Evolutionary conservation across 768 basidiomycete genomes (phyloP).

Genomic region (Termitomyces sp.): DNA sequence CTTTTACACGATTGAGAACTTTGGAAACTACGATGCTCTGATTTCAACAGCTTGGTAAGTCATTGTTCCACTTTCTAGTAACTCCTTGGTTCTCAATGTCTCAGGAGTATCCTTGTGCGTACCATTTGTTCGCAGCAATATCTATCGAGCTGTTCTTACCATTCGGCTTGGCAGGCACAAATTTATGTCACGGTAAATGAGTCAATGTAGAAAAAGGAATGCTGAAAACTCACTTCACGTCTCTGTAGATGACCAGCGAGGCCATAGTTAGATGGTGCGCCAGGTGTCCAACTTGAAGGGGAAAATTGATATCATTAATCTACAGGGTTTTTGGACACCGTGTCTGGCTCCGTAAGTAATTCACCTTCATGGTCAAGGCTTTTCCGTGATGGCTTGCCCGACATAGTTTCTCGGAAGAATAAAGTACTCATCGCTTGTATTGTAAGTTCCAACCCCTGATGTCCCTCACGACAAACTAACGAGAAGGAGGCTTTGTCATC

Average conservation of each 20-base stretch:
- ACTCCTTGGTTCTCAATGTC: not conserved
- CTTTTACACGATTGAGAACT: constrained; percentile 1
- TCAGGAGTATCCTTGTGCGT: not conserved
- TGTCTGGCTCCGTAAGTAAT: not conserved
- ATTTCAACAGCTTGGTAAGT: no score
- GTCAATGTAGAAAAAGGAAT: not conserved
- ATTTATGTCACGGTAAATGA: not conserved
- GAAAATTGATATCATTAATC: not conserved
- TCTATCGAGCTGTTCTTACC: no score
- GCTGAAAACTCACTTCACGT: no score
- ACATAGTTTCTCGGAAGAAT: not conserved
- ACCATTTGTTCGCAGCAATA: no score
- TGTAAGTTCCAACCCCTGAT: not conserved
- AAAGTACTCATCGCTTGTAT: not conserved
- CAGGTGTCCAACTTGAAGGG: not conserved
- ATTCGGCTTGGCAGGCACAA: not conserved
- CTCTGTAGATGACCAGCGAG: not conserved
- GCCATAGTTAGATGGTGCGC: not conserved
- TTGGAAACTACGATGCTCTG: not conserved
- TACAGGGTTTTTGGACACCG: not conserved
- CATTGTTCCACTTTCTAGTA: not conserved
- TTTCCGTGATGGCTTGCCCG: no score
- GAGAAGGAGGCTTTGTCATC: not conserved
- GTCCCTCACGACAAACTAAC: not conserved
- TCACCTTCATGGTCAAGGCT: not conserved